Conservation (phyloP, 306 rosid species). For the Castanea crenata region DNA sequence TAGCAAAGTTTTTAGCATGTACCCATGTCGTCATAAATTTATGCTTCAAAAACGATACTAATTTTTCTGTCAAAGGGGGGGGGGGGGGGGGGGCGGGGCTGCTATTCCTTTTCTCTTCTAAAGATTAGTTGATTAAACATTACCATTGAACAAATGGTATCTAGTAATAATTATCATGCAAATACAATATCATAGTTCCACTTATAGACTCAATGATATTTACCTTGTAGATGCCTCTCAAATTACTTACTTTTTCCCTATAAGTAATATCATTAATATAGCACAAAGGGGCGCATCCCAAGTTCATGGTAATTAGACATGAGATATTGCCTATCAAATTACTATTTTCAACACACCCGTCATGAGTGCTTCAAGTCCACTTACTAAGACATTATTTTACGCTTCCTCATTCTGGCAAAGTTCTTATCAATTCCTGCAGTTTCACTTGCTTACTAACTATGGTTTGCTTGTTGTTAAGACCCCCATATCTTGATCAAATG, state of each 20-base stretch:
- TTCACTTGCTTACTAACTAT: not conserved
- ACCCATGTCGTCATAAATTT: not conserved
- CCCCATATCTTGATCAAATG: not conserved
- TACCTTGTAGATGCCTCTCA: not conserved
- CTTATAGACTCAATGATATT: not conserved
- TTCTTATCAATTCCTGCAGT: not conserved
- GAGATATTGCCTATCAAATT: not conserved
- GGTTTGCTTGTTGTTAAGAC: not conserved
- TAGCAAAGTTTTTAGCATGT: not conserved
- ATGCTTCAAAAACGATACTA: too few relatives aligned
- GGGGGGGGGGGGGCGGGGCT: too few relatives aligned
- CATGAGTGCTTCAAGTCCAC: not conserved
- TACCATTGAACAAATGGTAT: not conserved
- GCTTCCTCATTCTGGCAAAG: not conserved
- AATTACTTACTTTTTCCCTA: not conserved
- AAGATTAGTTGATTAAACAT: not conserved
- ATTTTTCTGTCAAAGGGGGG: too few relatives aligned
- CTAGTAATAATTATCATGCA: not conserved
- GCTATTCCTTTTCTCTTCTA: not conserved
- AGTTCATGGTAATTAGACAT: too few relatives aligned
- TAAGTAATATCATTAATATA: too few relatives aligned
- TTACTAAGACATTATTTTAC: not conserved
- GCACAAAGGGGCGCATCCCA: too few relatives aligned
- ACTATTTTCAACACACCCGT: not conserved
- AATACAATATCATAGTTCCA: not conserved